phyloP scores from a whole-genome alignment of 108 stramenopile genomes.

The Cyclotella atomus region DNA sequence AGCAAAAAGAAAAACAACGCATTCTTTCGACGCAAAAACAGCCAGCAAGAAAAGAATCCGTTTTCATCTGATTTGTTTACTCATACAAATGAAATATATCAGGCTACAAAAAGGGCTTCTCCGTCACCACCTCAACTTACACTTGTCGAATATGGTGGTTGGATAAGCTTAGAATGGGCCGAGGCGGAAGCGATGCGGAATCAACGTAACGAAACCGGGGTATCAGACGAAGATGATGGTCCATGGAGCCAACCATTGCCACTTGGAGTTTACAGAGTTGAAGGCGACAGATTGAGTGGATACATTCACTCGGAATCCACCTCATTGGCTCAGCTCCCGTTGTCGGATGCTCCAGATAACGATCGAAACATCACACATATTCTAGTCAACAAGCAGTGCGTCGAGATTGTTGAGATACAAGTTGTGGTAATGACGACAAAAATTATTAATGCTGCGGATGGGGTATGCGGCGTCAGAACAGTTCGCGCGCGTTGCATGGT shows the following conservation, averaged over 20 bases:
- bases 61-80: slow-evolving; percentile 17
- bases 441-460: slow-evolving; percentile 13
- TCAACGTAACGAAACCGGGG: not conserved
- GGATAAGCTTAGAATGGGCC: slow-evolving; percentile 49
- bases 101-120: not conserved
- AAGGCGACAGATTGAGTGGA: not conserved
- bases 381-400: slow-evolving; percentile 18
- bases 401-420: slow-evolving; percentile 42
- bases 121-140: slow-evolving; percentile 34
- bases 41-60: not conserved
- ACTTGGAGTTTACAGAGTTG: slow-evolving; percentile 42
- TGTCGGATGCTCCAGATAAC: slow-evolving; percentile 21
- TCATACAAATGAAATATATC: slow-evolving; percentile 2
- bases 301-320: not conserved
- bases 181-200: slow-evolving; percentile 12
- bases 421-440: slow-evolving; percentile 34
- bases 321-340: slow-evolving; percentile 7
- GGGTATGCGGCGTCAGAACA: slow-evolving; percentile 1
- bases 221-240: slow-evolving; percentile 45
- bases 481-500: slow-evolving; percentile 49
- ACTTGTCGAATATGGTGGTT: slow-evolving; percentile 41
- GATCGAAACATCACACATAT: slow-evolving; percentile 26
- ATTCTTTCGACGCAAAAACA: slow-evolving; percentile 7
- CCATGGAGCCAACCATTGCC: slow-evolving; percentile 43
- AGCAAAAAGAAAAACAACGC: slow-evolving; percentile 9